Conservation (phyloP, 371 early-diverging fungal genomes). For the Lichtheimia corymbifera region DNA sequence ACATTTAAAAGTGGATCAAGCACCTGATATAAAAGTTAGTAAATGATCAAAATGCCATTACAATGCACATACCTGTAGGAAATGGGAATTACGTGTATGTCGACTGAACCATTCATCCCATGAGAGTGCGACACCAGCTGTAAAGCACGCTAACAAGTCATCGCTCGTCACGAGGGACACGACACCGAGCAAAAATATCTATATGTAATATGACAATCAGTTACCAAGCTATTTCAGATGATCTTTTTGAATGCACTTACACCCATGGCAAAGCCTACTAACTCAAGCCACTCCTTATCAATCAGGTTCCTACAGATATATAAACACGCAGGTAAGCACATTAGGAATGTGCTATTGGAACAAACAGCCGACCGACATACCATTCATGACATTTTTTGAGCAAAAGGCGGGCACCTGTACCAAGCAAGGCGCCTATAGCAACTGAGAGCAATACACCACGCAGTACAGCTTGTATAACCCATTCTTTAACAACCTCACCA, state of each 20-base stretch:
- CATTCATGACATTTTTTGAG: conserved; percentile 68
- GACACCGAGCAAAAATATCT: conserved; percentile 77
- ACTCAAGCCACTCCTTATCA: conserved; percentile 89
- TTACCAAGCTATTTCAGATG: not conserved
- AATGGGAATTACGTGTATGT: conserved; percentile 77
- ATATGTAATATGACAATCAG: not conserved
- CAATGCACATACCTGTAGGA: conserved; percentile 61
- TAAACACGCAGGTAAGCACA: not conserved
- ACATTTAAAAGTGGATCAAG: conserved; percentile 88
- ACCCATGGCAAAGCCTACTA: conserved; percentile 86
- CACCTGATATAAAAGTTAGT: conserved; percentile 17
- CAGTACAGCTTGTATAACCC: conserved; percentile 70
- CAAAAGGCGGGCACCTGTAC: conserved; percentile 68
- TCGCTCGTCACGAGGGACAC: conserved; percentile 80
- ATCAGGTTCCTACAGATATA: conserved; percentile 56
- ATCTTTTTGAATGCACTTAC: conserved; percentile 33
- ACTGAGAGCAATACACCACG: conserved; percentile 78
- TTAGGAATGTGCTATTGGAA: not conserved
- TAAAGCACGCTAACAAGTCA: conserved; percentile 90
- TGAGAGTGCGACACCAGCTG: conserved; percentile 87
- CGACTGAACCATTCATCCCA: conserved; percentile 90
- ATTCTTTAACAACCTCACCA: conserved; percentile 69
- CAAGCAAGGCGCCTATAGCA: conserved; percentile 80
- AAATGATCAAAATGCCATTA: not conserved
- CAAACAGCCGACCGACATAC: conserved; percentile 6